These are phyloP conservation scores for Eimeria acervulina DNA, from an alignment of 169 alveolate species.

Conservation along the genomic window DNA sequence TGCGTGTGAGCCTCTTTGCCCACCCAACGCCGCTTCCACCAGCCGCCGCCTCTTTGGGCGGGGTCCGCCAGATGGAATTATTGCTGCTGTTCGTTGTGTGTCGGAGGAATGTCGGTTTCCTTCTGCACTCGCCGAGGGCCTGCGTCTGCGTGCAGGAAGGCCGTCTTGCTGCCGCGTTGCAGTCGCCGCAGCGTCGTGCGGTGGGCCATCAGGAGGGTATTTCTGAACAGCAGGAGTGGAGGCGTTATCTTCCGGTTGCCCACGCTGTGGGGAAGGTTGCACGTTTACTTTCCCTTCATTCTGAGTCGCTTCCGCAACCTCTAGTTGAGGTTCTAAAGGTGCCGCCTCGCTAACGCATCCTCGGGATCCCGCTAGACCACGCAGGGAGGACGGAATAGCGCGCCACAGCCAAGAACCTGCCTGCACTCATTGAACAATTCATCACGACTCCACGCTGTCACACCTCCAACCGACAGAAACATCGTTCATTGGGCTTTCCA, in stretches of 20 bases:
- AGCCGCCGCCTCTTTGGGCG: conserved; percentile 82
- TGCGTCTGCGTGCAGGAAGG: conserved; percentile 44
- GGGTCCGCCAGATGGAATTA: conserved; percentile 38
- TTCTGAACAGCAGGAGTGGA: background rate
- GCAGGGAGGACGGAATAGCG: conserved; percentile 65
- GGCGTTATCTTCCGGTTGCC: background rate
- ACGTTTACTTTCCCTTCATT: background rate
- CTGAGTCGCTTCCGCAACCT: background rate
- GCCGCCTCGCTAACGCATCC: background rate
- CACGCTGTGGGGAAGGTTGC: background rate
- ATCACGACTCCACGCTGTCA: background rate
- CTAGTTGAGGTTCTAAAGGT: background rate
- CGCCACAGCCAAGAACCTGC: conserved; percentile 80
- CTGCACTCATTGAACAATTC: conserved; percentile 24
- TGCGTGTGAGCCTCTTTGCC: conserved; percentile 1
- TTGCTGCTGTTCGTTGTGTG: conserved; percentile 9
- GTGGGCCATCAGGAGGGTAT: background rate
- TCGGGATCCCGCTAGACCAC: conserved; percentile 68
- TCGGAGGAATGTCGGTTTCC: background rate
- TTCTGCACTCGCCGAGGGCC: conserved; percentile 45
- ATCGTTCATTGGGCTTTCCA: background rate
- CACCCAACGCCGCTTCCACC: conserved; percentile 14
- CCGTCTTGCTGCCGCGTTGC: background rate
- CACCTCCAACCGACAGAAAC: background rate
- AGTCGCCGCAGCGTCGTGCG: background rate